A percentile compares a stretch with the other conserved stretches of the same genome.
These are phyloP conservation scores for Chrysoporthe deuterocubensis DNA, from an alignment of 2,329 filamentous ascomycete species.

Conservation along the genomic window DNA sequence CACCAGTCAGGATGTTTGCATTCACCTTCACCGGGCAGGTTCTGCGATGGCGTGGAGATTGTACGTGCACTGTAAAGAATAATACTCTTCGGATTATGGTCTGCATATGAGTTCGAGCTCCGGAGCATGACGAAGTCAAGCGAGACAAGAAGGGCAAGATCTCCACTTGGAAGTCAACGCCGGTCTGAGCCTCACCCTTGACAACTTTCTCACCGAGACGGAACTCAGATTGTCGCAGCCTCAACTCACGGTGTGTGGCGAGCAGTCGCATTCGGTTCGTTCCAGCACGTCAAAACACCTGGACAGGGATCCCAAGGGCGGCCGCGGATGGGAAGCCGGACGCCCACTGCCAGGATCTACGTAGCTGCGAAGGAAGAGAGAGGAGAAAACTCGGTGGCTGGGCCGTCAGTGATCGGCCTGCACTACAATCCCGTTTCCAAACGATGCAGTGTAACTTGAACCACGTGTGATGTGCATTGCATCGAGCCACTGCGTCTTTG, in stretches of 20 bases:
- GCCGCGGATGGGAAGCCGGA: conserved; percentile 24
- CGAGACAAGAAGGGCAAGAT: background rate
- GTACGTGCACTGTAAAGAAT: too few species aligned
- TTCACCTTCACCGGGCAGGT: too few species aligned
- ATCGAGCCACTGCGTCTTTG: background rate
- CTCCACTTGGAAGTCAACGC: conserved; percentile 5
- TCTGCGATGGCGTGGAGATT: too few species aligned
- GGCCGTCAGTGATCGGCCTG: conserved; percentile 17
- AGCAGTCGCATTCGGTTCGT: conserved; percentile 9
- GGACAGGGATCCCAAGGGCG: conserved; percentile 12
- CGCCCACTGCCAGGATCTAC: conserved; percentile 18
- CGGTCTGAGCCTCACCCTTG: background rate
- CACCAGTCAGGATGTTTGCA: too few species aligned
- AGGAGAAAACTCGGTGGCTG: conserved; percentile 14
- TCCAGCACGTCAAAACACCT: conserved; percentile 7
- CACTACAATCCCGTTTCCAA: conserved; percentile 17
- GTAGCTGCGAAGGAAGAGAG: background rate
- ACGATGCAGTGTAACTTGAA: conserved; percentile 25
- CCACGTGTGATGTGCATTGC: conserved; percentile 23
- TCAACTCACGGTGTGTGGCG: conserved; percentile 2
- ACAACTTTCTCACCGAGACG: conserved; percentile 4
- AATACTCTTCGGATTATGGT: too few species aligned
- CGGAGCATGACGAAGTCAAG: background rate
- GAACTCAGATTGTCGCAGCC: conserved; percentile 8
- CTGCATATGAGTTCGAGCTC: too few species aligned